Conservation (phyloP, 2,329 filamentous ascomycete genomes). For the Coniochaeta sp. region DNA sequence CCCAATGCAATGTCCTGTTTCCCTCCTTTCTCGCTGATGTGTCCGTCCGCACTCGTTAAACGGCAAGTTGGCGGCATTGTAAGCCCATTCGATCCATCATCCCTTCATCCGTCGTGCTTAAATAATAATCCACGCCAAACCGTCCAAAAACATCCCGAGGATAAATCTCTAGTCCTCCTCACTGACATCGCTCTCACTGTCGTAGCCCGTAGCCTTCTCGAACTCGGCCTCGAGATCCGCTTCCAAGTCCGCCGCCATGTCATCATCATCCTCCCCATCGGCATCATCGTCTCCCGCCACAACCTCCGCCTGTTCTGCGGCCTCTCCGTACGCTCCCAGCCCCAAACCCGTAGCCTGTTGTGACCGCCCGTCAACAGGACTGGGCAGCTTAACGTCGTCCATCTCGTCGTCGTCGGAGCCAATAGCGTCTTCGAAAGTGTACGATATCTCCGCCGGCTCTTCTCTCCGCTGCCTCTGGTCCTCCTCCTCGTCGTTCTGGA, state of each 20-base stretch:
- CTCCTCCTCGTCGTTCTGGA: constrained; percentile 31
- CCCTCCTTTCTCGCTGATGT: too few species aligned
- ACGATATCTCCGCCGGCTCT: not conserved
- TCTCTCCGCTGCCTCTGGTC: constrained; percentile 16
- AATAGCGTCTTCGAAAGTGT: constrained; percentile 26
- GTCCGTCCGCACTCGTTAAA: too few species aligned
- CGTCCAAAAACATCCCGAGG: too few species aligned
- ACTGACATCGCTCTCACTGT: constrained; percentile 58
- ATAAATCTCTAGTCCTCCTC: constrained; percentile 54
- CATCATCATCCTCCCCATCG: constrained; percentile 10
- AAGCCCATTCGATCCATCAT: too few species aligned
- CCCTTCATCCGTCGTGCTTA: too few species aligned
- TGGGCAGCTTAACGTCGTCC: constrained; percentile 44
- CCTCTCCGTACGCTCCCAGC: not conserved
- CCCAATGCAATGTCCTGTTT: too few species aligned
- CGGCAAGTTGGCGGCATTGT: too few species aligned
- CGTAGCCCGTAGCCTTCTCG: constrained; percentile 29
- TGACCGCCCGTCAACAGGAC: constrained; percentile 40
- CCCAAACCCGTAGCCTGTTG: constrained; percentile 7
- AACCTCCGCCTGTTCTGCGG: constrained; percentile 5
- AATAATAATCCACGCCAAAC: too few species aligned
- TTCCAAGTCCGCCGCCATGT: constrained; percentile 34
- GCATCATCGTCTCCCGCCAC: constrained; percentile 25
- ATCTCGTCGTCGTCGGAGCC: constrained; percentile 10
- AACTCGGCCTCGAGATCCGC: constrained; percentile 51